Conservation (phyloP, 2,329 filamentous ascomycete species). For the Aureobasidium lini region DNA sequence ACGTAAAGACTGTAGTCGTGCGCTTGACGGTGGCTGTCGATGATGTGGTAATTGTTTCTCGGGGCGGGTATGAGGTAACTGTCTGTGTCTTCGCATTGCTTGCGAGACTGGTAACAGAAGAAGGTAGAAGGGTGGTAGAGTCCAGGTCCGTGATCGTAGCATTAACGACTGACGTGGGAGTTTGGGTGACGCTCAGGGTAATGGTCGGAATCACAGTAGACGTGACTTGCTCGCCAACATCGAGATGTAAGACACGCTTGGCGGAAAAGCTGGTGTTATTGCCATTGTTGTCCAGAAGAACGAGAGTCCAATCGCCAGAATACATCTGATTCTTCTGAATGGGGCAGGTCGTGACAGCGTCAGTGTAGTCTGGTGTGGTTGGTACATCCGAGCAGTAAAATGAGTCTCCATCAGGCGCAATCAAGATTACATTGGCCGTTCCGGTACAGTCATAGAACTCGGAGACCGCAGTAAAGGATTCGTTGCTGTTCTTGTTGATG, state of each 20-base stretch:
- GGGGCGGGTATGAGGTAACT: conserved; percentile 10
- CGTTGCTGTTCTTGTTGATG: conserved; percentile 35
- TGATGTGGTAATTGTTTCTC: conserved; percentile 16
- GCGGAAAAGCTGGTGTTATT: conserved; percentile 37
- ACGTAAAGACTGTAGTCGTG: background rate
- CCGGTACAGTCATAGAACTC: conserved; percentile 38
- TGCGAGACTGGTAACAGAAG: conserved; percentile 21
- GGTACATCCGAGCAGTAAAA: conserved; percentile 34
- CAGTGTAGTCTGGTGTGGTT: conserved; percentile 32
- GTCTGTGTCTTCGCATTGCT: conserved; percentile 20
- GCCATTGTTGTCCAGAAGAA: conserved; percentile 37
- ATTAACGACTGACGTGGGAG: conserved; percentile 20
- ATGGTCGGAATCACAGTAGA: conserved; percentile 18
- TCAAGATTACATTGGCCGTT: conserved; percentile 34
- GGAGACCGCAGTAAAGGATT: conserved; percentile 36
- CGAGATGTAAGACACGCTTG: conserved; percentile 34
- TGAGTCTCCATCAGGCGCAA: conserved; percentile 34
- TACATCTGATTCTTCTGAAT: conserved; percentile 36
- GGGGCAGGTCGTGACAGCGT: conserved; percentile 34
- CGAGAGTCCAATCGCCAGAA: conserved; percentile 37
- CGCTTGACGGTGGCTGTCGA: conserved; percentile 5
- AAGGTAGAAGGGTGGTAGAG: background rate
- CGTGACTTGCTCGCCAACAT: conserved; percentile 28
- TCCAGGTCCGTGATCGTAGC: conserved; percentile 18
- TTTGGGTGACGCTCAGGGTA: conserved; percentile 22